Conservation (phyloP, 139 green algal genomes). For the Micractinium sp. region DNA sequence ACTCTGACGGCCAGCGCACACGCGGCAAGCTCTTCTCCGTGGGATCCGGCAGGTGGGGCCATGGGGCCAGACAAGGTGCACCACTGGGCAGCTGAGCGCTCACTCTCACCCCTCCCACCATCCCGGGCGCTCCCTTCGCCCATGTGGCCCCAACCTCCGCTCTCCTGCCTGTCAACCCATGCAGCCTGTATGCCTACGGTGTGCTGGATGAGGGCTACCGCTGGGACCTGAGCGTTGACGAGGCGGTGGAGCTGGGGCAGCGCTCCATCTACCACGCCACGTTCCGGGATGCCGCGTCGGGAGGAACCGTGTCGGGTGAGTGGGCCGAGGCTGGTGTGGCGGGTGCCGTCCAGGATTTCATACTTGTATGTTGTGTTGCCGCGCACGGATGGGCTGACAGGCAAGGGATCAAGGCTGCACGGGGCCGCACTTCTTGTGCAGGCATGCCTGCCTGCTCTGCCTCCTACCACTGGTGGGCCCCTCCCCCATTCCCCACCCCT, state of each 20-base stretch:
- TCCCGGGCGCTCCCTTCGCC: not conserved
- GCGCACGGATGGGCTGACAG: too few species aligned
- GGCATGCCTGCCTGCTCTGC: not conserved
- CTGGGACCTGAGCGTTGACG: slow-evolving; percentile 92
- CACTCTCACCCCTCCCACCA: not conserved
- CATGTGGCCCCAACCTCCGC: not conserved
- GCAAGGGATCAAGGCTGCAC: too few species aligned
- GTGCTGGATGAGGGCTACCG: slow-evolving; percentile 94
- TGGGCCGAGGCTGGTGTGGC: too few species aligned
- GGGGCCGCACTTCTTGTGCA: too few species aligned
- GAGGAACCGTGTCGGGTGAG: slow-evolving; percentile 92
- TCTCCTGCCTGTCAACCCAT: not conserved
- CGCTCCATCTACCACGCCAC: slow-evolving; percentile 99
- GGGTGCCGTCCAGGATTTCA: too few species aligned
- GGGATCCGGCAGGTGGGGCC: slow-evolving; percentile 76
- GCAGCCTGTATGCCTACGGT: slow-evolving; percentile 96
- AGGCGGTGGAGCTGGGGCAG: slow-evolving; percentile 92
- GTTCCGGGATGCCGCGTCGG: slow-evolving; percentile 95
- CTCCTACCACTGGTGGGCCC: not conserved
- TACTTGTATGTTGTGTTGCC: too few species aligned
- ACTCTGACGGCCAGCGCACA: slow-evolving; percentile 95
- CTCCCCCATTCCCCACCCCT: not conserved
- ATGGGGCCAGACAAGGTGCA: not conserved
- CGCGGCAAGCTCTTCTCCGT: slow-evolving; percentile 96
- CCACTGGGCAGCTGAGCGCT: not conserved